Conservation (phyloP, 2,329 filamentous ascomycete species). For the Zasmidium cellare region DNA sequence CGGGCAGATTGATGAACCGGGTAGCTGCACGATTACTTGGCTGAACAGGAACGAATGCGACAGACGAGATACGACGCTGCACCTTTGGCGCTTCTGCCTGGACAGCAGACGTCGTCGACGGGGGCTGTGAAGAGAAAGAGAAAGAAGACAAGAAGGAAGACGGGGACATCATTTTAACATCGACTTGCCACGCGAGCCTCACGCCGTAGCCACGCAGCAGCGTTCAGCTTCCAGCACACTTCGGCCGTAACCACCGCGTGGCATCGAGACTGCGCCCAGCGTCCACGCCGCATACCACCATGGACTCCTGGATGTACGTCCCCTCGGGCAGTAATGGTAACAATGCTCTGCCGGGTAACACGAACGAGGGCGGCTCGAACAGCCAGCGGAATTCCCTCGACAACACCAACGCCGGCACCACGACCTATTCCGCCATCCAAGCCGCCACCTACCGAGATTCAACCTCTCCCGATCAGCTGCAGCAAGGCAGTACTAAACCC, state of each 20-base stretch:
- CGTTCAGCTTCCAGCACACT: too few relatives aligned
- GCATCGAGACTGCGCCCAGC: too few relatives aligned
- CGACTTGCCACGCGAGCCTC: background rate
- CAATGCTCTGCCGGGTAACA: background rate
- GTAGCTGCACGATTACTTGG: background rate
- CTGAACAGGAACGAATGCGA: background rate
- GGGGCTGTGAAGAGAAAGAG: background rate
- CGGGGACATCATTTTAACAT: background rate
- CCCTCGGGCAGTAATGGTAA: background rate
- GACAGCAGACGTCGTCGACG: background rate
- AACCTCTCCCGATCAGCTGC: conserved; percentile 3
- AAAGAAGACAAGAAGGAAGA: background rate
- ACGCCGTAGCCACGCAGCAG: background rate
- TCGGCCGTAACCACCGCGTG: background rate
- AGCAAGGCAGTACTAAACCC: background rate
- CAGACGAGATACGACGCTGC: background rate
- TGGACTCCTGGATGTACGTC: background rate
- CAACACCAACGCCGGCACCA: background rate
- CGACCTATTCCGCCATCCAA: conserved; percentile 14
- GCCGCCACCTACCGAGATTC: conserved; percentile 12
- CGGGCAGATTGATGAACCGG: background rate
- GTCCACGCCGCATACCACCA: too few relatives aligned
- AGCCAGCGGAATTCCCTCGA: background rate
- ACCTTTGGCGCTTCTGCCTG: background rate
- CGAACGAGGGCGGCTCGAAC: background rate